Conservation (phyloP, 2,329 filamentous ascomycete species). For the Pestalotiopsis sp. region DNA sequence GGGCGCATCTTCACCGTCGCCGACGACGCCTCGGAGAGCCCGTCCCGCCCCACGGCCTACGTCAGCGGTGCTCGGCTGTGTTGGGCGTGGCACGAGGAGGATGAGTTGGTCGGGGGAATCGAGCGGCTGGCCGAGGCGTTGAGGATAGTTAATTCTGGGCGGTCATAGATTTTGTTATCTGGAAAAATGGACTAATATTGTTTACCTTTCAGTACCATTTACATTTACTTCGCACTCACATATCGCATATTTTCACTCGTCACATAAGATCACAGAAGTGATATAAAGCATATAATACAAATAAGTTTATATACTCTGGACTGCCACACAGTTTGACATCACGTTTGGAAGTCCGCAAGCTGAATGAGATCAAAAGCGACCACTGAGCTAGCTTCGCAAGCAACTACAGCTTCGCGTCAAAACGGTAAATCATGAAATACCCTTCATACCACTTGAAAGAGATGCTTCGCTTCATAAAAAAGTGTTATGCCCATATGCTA, state of each 20-base stretch:
- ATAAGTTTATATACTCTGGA: neutral
- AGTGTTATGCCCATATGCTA: neutral
- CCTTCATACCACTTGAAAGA: neutral
- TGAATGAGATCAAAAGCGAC: neutral
- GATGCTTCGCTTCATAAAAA: neutral
- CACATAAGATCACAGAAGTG: neutral
- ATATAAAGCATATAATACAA: neutral
- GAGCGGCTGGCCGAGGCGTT: constrained; percentile 41
- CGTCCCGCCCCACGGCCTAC: neutral
- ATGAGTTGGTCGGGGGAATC: constrained; percentile 41
- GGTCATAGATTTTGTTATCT: neutral
- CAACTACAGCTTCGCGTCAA: neutral
- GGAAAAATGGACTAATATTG: neutral
- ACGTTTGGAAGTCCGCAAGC: neutral
- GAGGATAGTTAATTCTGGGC: neutral
- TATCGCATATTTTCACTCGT: neutral
- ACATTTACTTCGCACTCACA: neutral
- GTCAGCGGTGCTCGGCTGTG: constrained; percentile 3
- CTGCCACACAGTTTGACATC: neutral
- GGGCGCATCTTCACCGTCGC: neutral
- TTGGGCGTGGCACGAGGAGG: constrained; percentile 12
- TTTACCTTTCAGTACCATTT: neutral
- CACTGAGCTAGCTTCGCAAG: neutral
- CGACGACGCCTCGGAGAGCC: neutral
- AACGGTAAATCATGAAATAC: neutral